Conservation (phyloP, 805 yeast genomes). For the Starmera pachycereana region DNA sequence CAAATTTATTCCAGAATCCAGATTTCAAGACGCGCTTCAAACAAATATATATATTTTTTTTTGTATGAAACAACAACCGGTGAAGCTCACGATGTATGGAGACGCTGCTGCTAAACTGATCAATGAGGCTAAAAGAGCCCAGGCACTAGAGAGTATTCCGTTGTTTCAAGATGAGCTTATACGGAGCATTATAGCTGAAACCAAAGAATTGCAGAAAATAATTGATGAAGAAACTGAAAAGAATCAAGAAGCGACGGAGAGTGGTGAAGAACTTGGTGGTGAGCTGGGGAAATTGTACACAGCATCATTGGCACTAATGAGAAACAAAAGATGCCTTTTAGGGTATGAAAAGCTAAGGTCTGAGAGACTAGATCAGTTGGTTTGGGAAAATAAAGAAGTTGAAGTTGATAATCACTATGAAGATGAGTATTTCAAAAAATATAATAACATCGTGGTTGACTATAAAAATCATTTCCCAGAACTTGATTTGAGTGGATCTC, state of each 20-base stretch:
- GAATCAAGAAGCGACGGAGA: slow-evolving; percentile 17
- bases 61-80: neutral
- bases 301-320: slow-evolving; percentile 47
- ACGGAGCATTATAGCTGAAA: slow-evolving; percentile 61
- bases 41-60: too few relatives aligned
- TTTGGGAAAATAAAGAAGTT: slow-evolving; percentile 56
- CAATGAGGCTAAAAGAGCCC: slow-evolving; percentile 74
- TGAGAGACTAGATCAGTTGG: slow-evolving; percentile 49
- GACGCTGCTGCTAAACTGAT: slow-evolving; percentile 78
- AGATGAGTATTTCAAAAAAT: slow-evolving; percentile 63
- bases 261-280: slow-evolving; percentile 2
- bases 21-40: too few relatives aligned
- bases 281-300: too few relatives aligned
- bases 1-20: too few relatives aligned
- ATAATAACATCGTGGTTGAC: slow-evolving; percentile 60
- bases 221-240: slow-evolving; percentile 25
- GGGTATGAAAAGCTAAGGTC: slow-evolving; percentile 76
- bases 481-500: slow-evolving; percentile 77
- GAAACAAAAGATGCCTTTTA: slow-evolving; percentile 82
- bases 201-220: slow-evolving; percentile 47
- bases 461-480: slow-evolving; percentile 75
- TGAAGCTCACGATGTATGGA: slow-evolving; percentile 58
- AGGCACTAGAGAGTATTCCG: slow-evolving; percentile 54
- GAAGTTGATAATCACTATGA: slow-evolving; percentile 66
- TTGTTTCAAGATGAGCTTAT: slow-evolving; percentile 64